Conservation (phyloP, 345 rosid species). For the Populus nigra region DNA sequence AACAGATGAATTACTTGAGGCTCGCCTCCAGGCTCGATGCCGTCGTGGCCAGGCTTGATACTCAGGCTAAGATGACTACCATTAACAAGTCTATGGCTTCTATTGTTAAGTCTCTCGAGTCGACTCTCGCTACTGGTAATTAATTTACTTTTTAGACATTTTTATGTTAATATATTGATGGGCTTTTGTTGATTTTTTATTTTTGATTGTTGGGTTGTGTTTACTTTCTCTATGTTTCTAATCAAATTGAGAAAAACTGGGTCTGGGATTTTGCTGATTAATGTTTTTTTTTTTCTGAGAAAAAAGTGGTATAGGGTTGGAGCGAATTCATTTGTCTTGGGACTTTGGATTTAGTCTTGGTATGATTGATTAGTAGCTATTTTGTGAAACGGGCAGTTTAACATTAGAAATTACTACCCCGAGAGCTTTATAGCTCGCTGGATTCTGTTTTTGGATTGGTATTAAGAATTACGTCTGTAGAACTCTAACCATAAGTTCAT, state of each 20-base stretch:
- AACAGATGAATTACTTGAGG: constrained; percentile 97
- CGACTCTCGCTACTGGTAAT: constrained; percentile 79
- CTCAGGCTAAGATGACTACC: constrained; percentile 93
- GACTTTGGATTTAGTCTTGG: too few species aligned
- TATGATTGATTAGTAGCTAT: too few species aligned
- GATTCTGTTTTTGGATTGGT: too few species aligned
- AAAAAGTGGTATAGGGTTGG: not conserved
- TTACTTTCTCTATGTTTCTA: not conserved
- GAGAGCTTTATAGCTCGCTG: too few species aligned
- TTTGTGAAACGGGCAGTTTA: too few species aligned
- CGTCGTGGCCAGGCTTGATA: constrained; percentile 88
- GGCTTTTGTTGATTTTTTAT: not conserved
- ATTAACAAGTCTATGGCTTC: constrained; percentile 82
- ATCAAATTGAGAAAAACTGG: too few species aligned
- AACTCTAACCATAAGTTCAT: too few species aligned
- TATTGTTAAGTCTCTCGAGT: constrained; percentile 94
- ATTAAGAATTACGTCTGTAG: too few species aligned
- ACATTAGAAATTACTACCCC: too few species aligned
- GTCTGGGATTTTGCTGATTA: not conserved
- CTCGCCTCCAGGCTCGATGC: constrained; percentile 93
- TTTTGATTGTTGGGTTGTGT: not conserved
- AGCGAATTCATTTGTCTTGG: too few species aligned
- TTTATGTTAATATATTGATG: not conserved
- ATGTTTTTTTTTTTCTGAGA: not conserved
- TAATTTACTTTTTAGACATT: not conserved